These are phyloP conservation scores for Phytophthora syringae DNA, from an alignment of 352 stramenopile species.

Conservation along the genomic window DNA sequence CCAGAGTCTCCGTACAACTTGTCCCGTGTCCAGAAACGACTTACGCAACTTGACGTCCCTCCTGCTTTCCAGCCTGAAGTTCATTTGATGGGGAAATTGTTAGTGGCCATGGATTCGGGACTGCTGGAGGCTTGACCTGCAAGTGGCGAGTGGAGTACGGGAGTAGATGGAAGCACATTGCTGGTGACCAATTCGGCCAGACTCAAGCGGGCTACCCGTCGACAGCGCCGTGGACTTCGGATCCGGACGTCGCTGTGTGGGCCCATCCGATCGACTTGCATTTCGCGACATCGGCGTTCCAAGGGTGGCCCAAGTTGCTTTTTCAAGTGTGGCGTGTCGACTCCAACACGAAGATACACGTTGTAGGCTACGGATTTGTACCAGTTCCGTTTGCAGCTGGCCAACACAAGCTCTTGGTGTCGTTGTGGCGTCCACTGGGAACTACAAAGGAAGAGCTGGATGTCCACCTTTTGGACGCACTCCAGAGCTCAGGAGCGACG, in stretches of 20 bases:
- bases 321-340: conserved; percentile 73
- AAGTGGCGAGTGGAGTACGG: conserved; percentile 79
- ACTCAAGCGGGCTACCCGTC: conserved; percentile 68
- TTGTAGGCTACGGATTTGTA: conserved; percentile 67
- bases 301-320: conserved; percentile 70
- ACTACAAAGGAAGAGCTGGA: conserved; percentile 56
- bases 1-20: conserved; percentile 22
- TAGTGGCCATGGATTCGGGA: conserved; percentile 54
- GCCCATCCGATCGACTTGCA: conserved; percentile 75
- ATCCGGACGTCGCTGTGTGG: conserved; percentile 55
- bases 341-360: conserved; percentile 49
- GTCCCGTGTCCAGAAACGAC: conserved; percentile 20
- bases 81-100: conserved; percentile 75
- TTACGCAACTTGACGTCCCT: conserved; percentile 36
- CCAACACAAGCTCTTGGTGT: conserved; percentile 51
- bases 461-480: conserved; percentile 57
- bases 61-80: conserved; percentile 67
- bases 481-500: conserved; percentile 59
- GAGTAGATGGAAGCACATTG: conserved; percentile 60
- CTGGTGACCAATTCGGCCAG: conserved; percentile 63
- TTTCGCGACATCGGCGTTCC: conserved; percentile 58
- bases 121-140: conserved; percentile 52
- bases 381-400: conserved; percentile 61
- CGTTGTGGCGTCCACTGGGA: conserved; percentile 69
- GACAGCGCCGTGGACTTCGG: conserved; percentile 20